Evolutionary conservation across 768 basidiomycete species (phyloP).

Genomic region (Russula lepida): DNA sequence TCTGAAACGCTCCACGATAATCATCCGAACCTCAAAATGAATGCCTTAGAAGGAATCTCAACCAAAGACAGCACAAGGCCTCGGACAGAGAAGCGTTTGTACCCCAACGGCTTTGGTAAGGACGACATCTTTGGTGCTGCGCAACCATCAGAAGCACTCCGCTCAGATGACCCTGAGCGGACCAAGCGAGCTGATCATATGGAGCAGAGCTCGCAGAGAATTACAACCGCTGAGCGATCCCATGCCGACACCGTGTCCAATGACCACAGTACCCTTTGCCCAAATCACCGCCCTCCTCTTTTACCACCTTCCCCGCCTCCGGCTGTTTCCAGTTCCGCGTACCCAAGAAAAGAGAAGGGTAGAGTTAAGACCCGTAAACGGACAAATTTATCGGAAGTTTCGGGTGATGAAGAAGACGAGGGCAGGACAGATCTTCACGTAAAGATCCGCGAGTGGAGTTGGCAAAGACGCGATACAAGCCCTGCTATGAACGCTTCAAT

Average conservation of each 20-base stretch:
- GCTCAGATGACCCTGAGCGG: background rate
- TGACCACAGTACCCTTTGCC: constrained; percentile 18
- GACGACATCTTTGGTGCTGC: constrained; percentile 11
- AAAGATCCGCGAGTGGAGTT: constrained; percentile 26
- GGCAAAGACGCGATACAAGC: constrained; percentile 14
- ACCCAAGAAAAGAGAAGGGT: constrained; percentile 30
- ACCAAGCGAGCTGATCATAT: background rate
- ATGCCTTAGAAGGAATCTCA: constrained; percentile 9
- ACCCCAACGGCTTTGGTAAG: constrained; percentile 13
- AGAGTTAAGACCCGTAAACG: constrained; percentile 45
- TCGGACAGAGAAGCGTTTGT: constrained; percentile 9
- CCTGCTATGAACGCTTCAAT: background rate
- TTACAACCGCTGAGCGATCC: constrained; percentile 4
- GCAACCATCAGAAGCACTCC: constrained; percentile 1
- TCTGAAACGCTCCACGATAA: constrained; percentile 17
- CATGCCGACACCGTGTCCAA: constrained; percentile 3
- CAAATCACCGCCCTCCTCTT: constrained; percentile 28
- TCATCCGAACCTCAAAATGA: constrained; percentile 12
- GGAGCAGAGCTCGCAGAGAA: background rate
- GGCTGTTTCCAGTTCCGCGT: constrained; percentile 20
- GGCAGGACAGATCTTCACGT: constrained; percentile 25
- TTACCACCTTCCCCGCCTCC: constrained; percentile 68
- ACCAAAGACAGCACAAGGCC: background rate
- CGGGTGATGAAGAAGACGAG: constrained; percentile 23
- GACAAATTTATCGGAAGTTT: constrained; percentile 31